Evolutionary conservation across 805 yeast genomes (phyloP), one percentile per base, ranked within the genome.

Genomic region (Priceomyces melissophilus): DNA sequence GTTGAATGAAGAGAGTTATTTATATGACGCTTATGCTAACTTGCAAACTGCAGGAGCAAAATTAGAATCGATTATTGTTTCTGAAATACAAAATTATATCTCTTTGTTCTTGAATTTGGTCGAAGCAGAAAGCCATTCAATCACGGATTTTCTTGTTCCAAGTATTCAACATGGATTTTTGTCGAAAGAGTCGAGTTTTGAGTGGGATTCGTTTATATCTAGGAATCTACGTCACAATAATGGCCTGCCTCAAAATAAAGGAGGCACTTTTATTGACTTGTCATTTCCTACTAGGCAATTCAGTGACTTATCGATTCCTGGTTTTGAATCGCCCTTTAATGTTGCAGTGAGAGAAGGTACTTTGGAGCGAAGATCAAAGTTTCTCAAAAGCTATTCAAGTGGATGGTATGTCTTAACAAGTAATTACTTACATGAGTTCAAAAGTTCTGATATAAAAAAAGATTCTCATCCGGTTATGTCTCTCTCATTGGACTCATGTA

Each of bases 371-470:
- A 76, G 96, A 54, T 87, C 97, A 5, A 91, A 91, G 70, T 90
- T 80, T 60, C 71, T 93, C 49, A 90, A 90, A 68, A 84, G 91
- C n/a, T 93, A 89, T 63, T 79, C 95, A 3, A 76, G 81, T 47
- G 96, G 93, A 3, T 93, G 85, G 81, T 93, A 88, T 58, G 96
- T 91, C 13, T 70, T 91, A 50, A 89, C 99, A 2, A 85, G 96
- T 42, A 81, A 82, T 42, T 89, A 79, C 54, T 67, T 91, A 41
- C 98, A 93, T 60, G 99, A 91, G 65, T 87, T 91, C 66, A 90
- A 89, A 67, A 54, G 88, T 1, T 63, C 80, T 3, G 96, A 90
- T 60, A 75, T 96, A 41, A 84, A 81, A 54, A 84, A 78, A 55
- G 96, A 89, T 59, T 77, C 86, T 39, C 56, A 73, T 11, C 97